Conservation (phyloP, 2,329 filamentous ascomycete genomes). For the Alternaria sp. region DNA sequence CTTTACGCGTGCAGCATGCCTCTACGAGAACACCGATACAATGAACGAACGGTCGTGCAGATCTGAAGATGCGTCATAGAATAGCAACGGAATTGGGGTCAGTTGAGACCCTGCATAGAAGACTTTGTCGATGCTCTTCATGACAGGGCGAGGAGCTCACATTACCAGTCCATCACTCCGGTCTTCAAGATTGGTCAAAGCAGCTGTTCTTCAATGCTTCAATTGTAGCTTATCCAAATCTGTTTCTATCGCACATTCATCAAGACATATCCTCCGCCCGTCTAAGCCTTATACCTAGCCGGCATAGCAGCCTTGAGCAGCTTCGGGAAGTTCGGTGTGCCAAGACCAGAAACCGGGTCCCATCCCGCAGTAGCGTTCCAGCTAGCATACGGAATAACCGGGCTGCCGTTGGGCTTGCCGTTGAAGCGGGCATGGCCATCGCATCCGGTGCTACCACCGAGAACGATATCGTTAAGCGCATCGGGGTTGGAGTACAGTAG, state of each 20-base stretch:
- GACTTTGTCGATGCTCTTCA: background rate
- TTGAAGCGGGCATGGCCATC: constrained; percentile 36
- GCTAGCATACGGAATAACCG: constrained; percentile 37
- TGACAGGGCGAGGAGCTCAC: background rate
- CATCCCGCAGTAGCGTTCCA: constrained; percentile 44
- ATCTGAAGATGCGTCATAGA: fast-evolving
- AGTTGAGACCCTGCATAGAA: background rate
- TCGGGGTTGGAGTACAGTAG: constrained; percentile 59
- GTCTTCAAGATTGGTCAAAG: background rate
- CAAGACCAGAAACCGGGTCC: constrained; percentile 43
- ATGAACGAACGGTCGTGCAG: background rate
- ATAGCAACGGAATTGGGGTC: fast-evolving
- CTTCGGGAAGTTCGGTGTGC: constrained; percentile 39
- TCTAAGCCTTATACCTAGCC: constrained; percentile 27
- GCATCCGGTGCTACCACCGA: constrained; percentile 48
- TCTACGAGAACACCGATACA: background rate
- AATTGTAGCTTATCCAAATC: background rate
- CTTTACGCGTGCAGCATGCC: background rate
- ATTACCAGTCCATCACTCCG: background rate
- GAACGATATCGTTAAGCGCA: constrained; percentile 56
- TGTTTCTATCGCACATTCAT: background rate
- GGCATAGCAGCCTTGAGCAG: constrained; percentile 38
- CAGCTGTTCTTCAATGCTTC: background rate
- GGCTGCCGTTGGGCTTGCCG: constrained; percentile 36
- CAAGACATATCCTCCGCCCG: too few species aligned